phyloP scores from a whole-genome alignment of 345 rosid species.

The Camelina sativa region DNA sequence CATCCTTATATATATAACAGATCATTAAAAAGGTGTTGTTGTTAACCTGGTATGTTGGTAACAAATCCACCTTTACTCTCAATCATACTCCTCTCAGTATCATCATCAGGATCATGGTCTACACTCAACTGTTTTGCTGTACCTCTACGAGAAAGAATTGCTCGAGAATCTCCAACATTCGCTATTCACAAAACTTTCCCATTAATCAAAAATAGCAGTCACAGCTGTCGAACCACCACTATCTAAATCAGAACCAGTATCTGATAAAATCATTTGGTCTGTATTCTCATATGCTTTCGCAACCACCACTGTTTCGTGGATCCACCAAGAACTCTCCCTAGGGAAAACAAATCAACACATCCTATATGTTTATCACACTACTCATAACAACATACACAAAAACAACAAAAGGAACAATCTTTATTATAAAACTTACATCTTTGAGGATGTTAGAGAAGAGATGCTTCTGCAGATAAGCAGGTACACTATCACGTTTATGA shows the following conservation, averaged over 20 bases:
- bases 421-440: slow-evolving; percentile 57
- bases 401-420: not conserved
- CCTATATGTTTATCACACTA: too few relatives aligned
- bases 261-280: slow-evolving; percentile 66
- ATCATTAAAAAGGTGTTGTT: not conserved
- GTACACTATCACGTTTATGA: slow-evolving; percentile 67
- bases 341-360: slow-evolving; percentile 25
- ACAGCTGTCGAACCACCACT: slow-evolving; percentile 84
- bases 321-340: slow-evolving; percentile 74
- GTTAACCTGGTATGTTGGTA: slow-evolving; percentile 71
- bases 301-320: slow-evolving; percentile 59
- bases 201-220: slow-evolving; percentile 67
- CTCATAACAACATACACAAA: not conserved
- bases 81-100: slow-evolving; percentile 62
- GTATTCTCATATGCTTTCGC: slow-evolving; percentile 70
- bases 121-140: slow-evolving; percentile 57
- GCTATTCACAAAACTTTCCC: slow-evolving; percentile 63
- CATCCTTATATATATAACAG: not conserved
- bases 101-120: slow-evolving; percentile 69
- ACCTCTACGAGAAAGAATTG: slow-evolving; percentile 58
- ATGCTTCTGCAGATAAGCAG: slow-evolving; percentile 71
- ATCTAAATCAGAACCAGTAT: slow-evolving; percentile 53
- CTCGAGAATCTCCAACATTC: slow-evolving; percentile 74
- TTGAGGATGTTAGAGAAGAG: slow-evolving; percentile 68
- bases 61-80: slow-evolving; percentile 80